A percentile compares a stretch with the other conserved stretches of the same genome.
Conservation (phyloP, 1,284 basidiomycete species). For the Trichosporon ovoides region DNA sequence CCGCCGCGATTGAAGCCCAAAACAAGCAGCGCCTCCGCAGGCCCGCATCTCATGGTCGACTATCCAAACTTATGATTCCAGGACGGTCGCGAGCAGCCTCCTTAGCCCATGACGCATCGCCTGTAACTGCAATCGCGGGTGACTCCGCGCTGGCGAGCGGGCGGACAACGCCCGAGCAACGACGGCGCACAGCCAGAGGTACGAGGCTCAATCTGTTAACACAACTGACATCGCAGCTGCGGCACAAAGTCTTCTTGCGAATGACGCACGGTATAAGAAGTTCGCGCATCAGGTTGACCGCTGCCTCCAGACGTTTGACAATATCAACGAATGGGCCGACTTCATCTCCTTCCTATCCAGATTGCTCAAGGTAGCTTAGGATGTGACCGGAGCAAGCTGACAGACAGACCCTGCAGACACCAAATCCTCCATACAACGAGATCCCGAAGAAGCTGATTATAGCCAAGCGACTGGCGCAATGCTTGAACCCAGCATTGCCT, state of each 20-base stretch:
- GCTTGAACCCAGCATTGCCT: conserved; percentile 91
- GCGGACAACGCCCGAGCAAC: conserved; percentile 40
- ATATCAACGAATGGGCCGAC: conserved; percentile 98
- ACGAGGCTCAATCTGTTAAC: conserved; percentile 1
- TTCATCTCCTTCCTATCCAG: conserved; percentile 97
- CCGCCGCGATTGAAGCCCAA: neutral
- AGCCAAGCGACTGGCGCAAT: conserved; percentile 91
- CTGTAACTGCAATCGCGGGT: conserved; percentile 29
- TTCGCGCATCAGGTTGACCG: conserved; percentile 86
- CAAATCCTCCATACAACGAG: conserved; percentile 81
- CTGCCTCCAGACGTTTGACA: conserved; percentile 87
- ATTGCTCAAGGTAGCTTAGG: conserved; percentile 70
- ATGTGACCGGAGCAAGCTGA: neutral
- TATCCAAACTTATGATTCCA: conserved; percentile 37
- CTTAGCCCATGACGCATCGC: conserved; percentile 25
- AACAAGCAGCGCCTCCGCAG: conserved; percentile 22
- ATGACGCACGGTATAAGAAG: conserved; percentile 93
- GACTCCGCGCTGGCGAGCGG: conserved; percentile 25
- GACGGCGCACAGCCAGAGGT: conserved; percentile 38
- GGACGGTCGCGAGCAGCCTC: conserved; percentile 37
- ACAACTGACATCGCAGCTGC: conserved; percentile 25
- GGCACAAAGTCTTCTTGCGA: conserved; percentile 36
- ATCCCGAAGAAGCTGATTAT: conserved; percentile 93
- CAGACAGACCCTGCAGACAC: conserved; percentile 69
- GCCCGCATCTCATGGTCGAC: conserved; percentile 35